Evolutionary conservation across 2,329 filamentous ascomycete genomes (phyloP), one percentile per base, ranked within the genome.

Genomic region (Diaporthe amygdali): DNA sequence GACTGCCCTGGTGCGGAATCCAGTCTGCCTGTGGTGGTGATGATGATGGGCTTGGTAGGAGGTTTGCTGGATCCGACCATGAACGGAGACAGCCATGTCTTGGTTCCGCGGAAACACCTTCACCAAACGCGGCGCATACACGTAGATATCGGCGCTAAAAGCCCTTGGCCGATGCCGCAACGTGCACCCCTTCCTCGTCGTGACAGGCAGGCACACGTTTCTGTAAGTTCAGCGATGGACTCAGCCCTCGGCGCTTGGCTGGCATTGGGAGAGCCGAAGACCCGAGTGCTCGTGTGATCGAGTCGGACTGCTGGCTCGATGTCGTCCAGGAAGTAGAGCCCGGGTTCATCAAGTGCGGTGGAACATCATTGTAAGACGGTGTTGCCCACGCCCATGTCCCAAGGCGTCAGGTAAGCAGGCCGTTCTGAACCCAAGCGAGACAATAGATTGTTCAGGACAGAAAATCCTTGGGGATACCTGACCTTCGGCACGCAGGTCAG

Each of bases 1-100:
- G 15, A 39, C 30, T 22, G 52, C 10, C 30, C 34, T 47, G 3
- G 30, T 30, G 14, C 27, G 17, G 3, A 34, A 12, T 49, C 22
- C 30, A 25, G 41, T n/a, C 52, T 27, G 41, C 17, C 41, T 49
- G 10, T 44, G 41, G n/a, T n/a, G 41, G n/a, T 49, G 32, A 30
- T 37, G 41, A 27, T 49, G 32, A 30, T 37, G 41, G n/a, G 22
- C 46, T 47, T 25, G n/a, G 44, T 59, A 22, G 17, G 59, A 59
- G 25, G 52, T 27, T 14, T 15, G n/a, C n/a, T 68, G 52, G 5
- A 8, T 39, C 22, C 49, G 27, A 22, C 52, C 27, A 59, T 59
- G 66, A 22, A 68, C 12, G 12, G 37, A 59, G 41, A 59, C 52
- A 39, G 52, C 66, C 66, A 68, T 68, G 12, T 27, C 51, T 49